A percentile compares a stretch with the other conserved stretches of the same genome.
Evolutionary conservation across 495 filamentous ascomycete genomes (phyloP).

Genomic region (Aspergillus avenaceus): DNA sequence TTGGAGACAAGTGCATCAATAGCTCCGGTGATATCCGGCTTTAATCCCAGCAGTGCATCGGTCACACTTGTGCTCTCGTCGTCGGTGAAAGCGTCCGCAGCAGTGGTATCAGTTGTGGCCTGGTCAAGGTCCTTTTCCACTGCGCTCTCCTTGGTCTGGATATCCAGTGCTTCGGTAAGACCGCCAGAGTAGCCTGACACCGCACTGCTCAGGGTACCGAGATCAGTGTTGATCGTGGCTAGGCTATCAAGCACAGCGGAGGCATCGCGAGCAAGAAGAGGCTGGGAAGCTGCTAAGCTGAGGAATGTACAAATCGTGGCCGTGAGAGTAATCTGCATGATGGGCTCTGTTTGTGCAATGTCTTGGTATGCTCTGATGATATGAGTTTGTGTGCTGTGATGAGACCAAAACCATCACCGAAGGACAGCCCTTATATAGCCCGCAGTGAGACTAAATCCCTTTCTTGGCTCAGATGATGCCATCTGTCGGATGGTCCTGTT

Average conservation of each 20-base stretch:
- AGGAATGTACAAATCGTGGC: background rate
- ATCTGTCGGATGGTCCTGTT: background rate
- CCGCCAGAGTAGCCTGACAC: constrained; percentile 2
- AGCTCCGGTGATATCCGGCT: background rate
- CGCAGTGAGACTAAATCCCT: background rate
- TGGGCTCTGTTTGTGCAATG: background rate
- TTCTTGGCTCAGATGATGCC: background rate
- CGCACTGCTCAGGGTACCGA: background rate
- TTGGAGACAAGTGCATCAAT: constrained; percentile 1
- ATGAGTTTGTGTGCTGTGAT: background rate
- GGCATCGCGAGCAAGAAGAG: background rate
- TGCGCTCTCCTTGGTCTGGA: constrained; percentile 1
- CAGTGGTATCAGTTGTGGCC: background rate
- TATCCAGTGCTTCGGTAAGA: background rate
- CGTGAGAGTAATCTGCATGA: background rate
- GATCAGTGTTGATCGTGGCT: background rate
- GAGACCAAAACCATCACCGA: background rate
- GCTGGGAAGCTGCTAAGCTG: background rate
- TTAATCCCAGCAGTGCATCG: background rate
- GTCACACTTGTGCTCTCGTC: constrained; percentile 4
- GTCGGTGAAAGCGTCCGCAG: background rate
- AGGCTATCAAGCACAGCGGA: constrained; percentile 3
- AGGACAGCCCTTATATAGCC: background rate
- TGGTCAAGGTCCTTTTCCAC: background rate
- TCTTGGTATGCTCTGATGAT: background rate